Percentiles rank a stretch among this genome's conserved stretches.
phyloP scores from a whole-genome alignment of 1,284 basidiomycete species.

The Clitocybe nebularis region DNA sequence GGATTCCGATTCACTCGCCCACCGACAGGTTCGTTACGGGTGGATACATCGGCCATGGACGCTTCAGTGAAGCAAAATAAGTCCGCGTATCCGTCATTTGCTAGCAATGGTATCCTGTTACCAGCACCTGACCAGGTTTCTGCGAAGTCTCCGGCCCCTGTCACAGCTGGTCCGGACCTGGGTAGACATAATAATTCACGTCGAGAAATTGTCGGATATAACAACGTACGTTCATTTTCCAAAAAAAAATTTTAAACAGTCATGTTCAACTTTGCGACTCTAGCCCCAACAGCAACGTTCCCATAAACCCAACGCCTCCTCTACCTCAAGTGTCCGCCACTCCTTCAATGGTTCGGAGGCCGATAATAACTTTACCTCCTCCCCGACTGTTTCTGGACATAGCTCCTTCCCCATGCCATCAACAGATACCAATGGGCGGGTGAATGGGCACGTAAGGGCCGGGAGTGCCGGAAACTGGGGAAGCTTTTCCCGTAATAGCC shows the following conservation, averaged over 20 bases:
- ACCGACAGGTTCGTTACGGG: slow-evolving; percentile 60
- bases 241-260: neutral
- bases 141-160: slow-evolving; percentile 69
- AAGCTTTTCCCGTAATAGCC: slow-evolving; percentile 50
- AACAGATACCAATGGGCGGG: slow-evolving; percentile 37
- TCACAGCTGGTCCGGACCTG: slow-evolving; percentile 78
- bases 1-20: slow-evolving; percentile 57
- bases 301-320: slow-evolving; percentile 43
- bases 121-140: slow-evolving; percentile 56
- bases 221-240: slow-evolving; percentile 44
- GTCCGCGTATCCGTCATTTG: slow-evolving; percentile 75
- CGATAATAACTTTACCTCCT: slow-evolving; percentile 51
- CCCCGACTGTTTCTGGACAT: slow-evolving; percentile 43
- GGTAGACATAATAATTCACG: slow-evolving; percentile 67
- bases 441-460: slow-evolving; percentile 63
- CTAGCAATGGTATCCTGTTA: slow-evolving; percentile 67
- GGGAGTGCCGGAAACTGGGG: slow-evolving; percentile 79
- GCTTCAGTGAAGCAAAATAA: slow-evolving; percentile 66
- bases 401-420: slow-evolving; percentile 43
- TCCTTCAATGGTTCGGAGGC: slow-evolving; percentile 70
- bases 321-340: slow-evolving; percentile 58
- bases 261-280: slow-evolving; percentile 6
- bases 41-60: slow-evolving; percentile 68
- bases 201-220: slow-evolving; percentile 67
- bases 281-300: slow-evolving; percentile 36